phyloP scores from a whole-genome alignment of 2,329 filamentous ascomycete species.

The Akanthomyces dipterigenus region DNA sequence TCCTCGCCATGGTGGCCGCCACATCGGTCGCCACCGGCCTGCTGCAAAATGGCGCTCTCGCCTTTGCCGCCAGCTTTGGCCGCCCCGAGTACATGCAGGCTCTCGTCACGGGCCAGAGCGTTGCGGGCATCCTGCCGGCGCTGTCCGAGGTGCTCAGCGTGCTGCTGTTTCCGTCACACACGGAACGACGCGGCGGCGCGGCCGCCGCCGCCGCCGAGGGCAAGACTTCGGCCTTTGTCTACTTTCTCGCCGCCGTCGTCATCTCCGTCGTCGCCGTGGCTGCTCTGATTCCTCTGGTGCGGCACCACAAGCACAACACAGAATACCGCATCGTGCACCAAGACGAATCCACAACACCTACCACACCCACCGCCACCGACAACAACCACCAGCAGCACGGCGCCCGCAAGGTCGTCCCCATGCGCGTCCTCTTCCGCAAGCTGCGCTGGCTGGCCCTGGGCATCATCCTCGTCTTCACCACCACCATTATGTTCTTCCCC shows the following conservation, averaged over 20 bases:
- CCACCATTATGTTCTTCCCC: conserved; percentile 95
- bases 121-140: conserved; percentile 85
- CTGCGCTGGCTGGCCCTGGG: conserved; percentile 71
- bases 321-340: conserved; percentile 34
- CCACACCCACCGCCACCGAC: conserved; percentile 43
- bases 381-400: conserved; percentile 46
- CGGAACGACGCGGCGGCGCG: background rate
- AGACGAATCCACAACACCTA: conserved; percentile 19
- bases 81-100: conserved; percentile 87
- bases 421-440: conserved; percentile 66
- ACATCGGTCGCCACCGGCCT: conserved; percentile 75
- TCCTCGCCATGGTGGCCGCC: conserved; percentile 74
- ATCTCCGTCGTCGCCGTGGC: conserved; percentile 65
- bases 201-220: conserved; percentile 17
- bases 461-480: conserved; percentile 71
- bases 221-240: conserved; percentile 67
- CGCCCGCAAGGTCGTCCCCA: conserved; percentile 42
- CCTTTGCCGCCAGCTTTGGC: conserved; percentile 81
- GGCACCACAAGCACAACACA: conserved; percentile 48
- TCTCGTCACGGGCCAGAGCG: conserved; percentile 89
- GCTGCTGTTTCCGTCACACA: conserved; percentile 51
- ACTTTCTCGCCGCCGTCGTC: conserved; percentile 80
- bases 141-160: conserved; percentile 83
- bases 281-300: conserved; percentile 68
- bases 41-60: conserved; percentile 90